Conservation (phyloP, 2,329 filamentous ascomycete species). For the Huntiella savannae region DNA sequence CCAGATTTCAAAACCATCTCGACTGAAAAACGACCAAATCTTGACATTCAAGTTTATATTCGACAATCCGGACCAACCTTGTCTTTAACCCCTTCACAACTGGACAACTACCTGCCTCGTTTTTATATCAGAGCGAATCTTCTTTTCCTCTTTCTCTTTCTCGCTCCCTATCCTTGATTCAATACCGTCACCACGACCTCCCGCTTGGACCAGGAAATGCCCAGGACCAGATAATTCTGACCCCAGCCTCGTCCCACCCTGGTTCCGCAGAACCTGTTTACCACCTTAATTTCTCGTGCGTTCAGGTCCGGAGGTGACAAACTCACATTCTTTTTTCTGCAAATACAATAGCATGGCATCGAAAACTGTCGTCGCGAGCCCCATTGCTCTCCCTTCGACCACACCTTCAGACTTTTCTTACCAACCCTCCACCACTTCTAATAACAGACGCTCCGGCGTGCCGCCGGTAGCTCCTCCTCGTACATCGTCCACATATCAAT, state of each 20-base stretch:
- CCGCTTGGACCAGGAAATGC: constrained; percentile 5
- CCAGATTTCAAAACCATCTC: no score
- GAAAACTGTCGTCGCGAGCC: constrained; percentile 26
- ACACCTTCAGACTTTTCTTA: constrained; percentile 21
- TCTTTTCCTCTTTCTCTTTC: constrained; percentile 1
- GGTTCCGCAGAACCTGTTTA: constrained; percentile 2
- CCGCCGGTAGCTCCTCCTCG: constrained; percentile 60
- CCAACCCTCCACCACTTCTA: constrained; percentile 22
- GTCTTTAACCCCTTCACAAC: no score
- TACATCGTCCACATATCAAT: constrained; percentile 50
- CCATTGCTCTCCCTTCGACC: constrained; percentile 22
- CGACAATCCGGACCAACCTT: no score
- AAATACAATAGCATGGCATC: constrained; percentile 23
- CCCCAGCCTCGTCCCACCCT: constrained; percentile 4
- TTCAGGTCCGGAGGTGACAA: neutral
- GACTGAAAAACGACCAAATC: no score
- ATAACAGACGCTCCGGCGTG: constrained; percentile 38
- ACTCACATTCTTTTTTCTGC: constrained; percentile 1
- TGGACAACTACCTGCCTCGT: neutral
- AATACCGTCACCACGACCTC: neutral
- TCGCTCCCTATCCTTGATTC: constrained; percentile 3
- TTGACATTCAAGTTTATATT: no score
- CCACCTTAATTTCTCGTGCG: constrained; percentile 5
- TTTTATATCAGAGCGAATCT: neutral
- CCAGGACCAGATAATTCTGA: constrained; percentile 6